Percentiles rank a stretch among this genome's conserved stretches.
phyloP scores from a whole-genome alignment of 2,329 filamentous ascomycete genomes.

The Pseudogymnoascus verrucosus region DNA sequence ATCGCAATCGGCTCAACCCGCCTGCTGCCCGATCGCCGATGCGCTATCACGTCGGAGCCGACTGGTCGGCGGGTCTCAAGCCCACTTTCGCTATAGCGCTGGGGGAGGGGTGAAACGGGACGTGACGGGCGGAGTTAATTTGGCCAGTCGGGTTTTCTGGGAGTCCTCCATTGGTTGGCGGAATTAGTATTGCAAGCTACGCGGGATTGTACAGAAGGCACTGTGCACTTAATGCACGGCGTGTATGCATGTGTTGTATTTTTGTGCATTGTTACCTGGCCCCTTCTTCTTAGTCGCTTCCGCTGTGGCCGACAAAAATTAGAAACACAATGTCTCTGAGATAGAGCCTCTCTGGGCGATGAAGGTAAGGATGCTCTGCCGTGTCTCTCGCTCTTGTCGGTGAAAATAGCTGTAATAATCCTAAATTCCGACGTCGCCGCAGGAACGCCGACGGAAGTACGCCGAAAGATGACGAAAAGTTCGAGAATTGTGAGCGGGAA shows the following conservation, averaged over 20 bases:
- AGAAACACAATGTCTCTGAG: background rate
- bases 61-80: background rate
- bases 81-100: background rate
- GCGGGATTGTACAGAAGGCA: background rate
- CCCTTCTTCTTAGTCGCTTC: background rate
- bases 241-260: background rate
- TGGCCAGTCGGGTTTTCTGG: background rate
- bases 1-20: background rate
- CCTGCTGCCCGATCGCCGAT: background rate
- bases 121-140: background rate
- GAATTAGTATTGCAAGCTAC: background rate
- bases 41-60: background rate
- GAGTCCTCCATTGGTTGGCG: background rate
- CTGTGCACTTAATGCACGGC: background rate
- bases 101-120: background rate
- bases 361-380: background rate
- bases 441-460: background rate
- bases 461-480: background rate
- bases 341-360: background rate
- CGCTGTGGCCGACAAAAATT: background rate
- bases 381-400: background rate
- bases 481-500: background rate
- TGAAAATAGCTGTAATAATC: background rate
- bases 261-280: background rate
- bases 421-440: background rate